Evolutionary conservation across 495 filamentous ascomycete genomes (phyloP), one percentile per base, ranked within the genome.

Genomic region (Penicillium soppii): DNA sequence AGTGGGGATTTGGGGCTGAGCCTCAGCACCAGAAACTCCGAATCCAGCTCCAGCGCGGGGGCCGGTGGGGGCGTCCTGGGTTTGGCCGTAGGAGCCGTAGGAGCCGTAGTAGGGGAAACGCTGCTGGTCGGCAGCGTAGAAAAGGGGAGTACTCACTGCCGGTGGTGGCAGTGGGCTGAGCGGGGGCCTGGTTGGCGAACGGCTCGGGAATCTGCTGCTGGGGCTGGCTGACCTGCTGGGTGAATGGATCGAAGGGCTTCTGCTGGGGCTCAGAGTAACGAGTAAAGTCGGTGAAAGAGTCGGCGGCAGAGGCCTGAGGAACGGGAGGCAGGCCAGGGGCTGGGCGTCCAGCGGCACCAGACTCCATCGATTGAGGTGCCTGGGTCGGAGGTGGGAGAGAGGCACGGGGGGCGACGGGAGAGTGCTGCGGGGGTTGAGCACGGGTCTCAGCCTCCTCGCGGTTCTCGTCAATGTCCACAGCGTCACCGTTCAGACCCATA

Each of bases 401-500:
- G 51, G 95, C 87, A 61, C 91, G 81, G 46, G 94, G 95, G n/a
- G 92, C 84, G 51, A 92, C 84, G 10, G 95, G 94, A 3, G 95
- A 97, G 62, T 95, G 90, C 57, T 94, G 89, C 32, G 92, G 92
- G 49, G 94, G 94, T 63, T 97, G 92, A 59, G 91, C 84, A 56
- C 94, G 85, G 52, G 94, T 97, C 73, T 97, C 95, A 29, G 92
- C 82, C 61, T 97, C 91, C 68, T 99, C 94, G 35, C 91, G 82
- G 60, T 97, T 91, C 57, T 90, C 90, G 63, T 97, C 94, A 52
- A 96, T 88, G 58, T 96, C 94, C 16, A 89, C 80, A 10, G 78
- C 65, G 48, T 82, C 78, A 47, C 87, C 94, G 65, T 91, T 92
- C 59, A 97, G 67, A 50, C 88, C 92, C 80, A 99, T 89, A 63